Base-by-base conservation (phyloP, 495 filamentous ascomycete species). In the Thozetella sp. region DNA sequence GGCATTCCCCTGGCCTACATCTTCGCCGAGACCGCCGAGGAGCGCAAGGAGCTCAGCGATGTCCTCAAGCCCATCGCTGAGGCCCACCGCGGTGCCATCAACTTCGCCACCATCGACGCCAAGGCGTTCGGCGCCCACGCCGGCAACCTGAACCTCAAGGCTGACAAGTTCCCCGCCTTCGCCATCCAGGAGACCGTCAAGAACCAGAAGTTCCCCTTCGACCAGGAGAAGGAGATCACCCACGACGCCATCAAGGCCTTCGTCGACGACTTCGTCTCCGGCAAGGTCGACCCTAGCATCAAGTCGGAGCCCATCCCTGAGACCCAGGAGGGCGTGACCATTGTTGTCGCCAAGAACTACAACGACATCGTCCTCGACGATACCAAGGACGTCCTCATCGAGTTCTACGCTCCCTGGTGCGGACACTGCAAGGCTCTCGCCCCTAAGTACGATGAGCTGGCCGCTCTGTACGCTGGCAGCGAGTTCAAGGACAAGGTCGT, bases 331-430 rank as follows among this genome's bases (percentile, higher is more conserved):
- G 93, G 92, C 43, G 93, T 97, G 59, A 88, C 87, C 46, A 86
- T 97, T 52, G 86, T 98, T 58, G 95, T 99, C 53, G 95, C 95
- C 71, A 88, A 96, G 76, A 95, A 86, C 77, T 99, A 97, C 84
- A 84, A 97, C 56, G 88, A 96, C 11, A 74, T 97, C 53, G 94
- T 99, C 69, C 83, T 97, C 27, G 88, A 99, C 67, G 90, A 97
- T 72, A 83, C 90, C 62, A 97, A 98, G 86, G 95, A 99, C 77
- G 95, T 99, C 48, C 85, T 99, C 62, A 85, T 97, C 58, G 95
- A 99, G 81, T 99, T 97, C 84, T 99, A 96, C 75, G 95, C 95
- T 23, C 96, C 96, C 45, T 98, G 95, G 96, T 99, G 96, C 73
- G 95, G 95, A 64, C 95, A 99, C 85, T 99, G 95, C 90, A 99